These are phyloP conservation scores for Ascosphaera pollenicola DNA, from an alignment of 2,329 filamentous ascomycete species.

Conservation along the genomic window DNA sequence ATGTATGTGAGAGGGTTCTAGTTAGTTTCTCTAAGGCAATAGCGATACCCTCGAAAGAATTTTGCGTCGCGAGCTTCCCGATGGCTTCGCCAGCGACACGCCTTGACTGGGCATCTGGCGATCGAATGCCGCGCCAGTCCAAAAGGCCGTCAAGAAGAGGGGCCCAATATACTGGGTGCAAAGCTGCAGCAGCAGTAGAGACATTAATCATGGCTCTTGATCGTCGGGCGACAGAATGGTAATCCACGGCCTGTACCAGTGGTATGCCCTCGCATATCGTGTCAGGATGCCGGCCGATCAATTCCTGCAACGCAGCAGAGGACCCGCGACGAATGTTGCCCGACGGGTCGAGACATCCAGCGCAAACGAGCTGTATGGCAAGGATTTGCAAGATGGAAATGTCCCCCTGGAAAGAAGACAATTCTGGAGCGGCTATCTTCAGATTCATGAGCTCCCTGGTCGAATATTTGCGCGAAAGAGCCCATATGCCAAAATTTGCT, in stretches of 20 bases:
- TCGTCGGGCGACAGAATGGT: slow-evolving; percentile 76
- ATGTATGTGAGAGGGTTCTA: slow-evolving; percentile 15
- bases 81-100: slow-evolving; percentile 49
- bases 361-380: slow-evolving; percentile 58
- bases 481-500: slow-evolving; percentile 92
- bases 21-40: slow-evolving; percentile 14
- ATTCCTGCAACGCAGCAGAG: slow-evolving; percentile 81
- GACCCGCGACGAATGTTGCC: slow-evolving; percentile 86
- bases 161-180: slow-evolving; percentile 42
- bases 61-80: slow-evolving; percentile 24
- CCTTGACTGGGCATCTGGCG: slow-evolving; percentile 52
- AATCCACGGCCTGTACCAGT: slow-evolving; percentile 78
- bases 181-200: slow-evolving; percentile 40
- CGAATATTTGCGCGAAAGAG: slow-evolving; percentile 65
- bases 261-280: slow-evolving; percentile 60
- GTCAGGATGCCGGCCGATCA: slow-evolving; percentile 81
- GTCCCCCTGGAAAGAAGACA: slow-evolving; percentile 10
- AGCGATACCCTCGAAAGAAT: slow-evolving; percentile 11
- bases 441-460: slow-evolving; percentile 54
- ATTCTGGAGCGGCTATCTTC: slow-evolving; percentile 15
- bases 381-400: slow-evolving; percentile 46
- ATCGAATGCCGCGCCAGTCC: slow-evolving; percentile 73
- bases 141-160: slow-evolving; percentile 50
- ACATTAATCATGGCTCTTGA: slow-evolving; percentile 64
- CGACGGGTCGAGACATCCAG: slow-evolving; percentile 67